Conservation (phyloP, 139 green algal genomes). For the Chlorella vulgaris region DNA sequence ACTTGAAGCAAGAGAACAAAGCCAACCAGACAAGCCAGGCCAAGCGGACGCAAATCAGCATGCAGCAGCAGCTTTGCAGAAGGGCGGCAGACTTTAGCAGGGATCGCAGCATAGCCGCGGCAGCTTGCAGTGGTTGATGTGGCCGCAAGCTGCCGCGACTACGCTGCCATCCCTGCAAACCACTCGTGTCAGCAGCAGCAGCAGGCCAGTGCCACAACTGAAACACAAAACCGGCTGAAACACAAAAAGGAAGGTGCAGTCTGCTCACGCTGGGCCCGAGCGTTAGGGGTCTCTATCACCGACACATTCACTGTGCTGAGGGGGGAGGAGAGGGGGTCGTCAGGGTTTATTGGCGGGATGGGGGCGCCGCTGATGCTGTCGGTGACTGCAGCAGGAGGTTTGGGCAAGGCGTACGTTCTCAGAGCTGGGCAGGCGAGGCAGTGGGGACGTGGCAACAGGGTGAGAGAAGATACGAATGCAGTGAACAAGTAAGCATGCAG, state of each 20-base stretch:
- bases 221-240: not conserved
- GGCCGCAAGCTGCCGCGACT: too few relatives aligned
- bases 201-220: too few relatives aligned
- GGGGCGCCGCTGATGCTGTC: not conserved
- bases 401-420: not conserved
- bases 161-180: too few relatives aligned
- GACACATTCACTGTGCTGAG: constrained; percentile 6
- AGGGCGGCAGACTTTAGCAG: too few relatives aligned
- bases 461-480: not conserved
- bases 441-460: not conserved
- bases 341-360: not conserved
- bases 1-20: not conserved
- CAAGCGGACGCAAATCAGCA: not conserved
- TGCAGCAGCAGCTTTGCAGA: too few relatives aligned
- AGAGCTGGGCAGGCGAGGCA: not conserved
- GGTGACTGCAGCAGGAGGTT: not conserved
- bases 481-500: not conserved
- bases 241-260: too few relatives aligned
- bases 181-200: too few relatives aligned
- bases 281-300: constrained; percentile 2
- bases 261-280: constrained; percentile 3
- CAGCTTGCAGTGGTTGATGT: too few relatives aligned
- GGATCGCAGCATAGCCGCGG: too few relatives aligned
- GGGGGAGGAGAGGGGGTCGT: not conserved
- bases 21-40: not conserved